Evolutionary conservation across 495 filamentous ascomycete species (phyloP).

Genomic region (Amphirosellinia nigrospora): DNA sequence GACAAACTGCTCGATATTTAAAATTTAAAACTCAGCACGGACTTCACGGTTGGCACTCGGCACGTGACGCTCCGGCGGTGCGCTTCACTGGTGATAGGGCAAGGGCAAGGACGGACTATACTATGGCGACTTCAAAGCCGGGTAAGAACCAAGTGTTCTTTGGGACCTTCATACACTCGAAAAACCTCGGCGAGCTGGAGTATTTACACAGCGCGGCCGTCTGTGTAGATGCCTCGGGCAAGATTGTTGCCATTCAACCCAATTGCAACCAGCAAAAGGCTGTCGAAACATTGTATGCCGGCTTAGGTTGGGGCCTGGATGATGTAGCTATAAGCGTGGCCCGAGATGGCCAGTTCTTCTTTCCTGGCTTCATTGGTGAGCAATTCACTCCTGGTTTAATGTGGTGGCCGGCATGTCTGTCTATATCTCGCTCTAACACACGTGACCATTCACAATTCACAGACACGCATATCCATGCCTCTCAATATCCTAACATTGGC

Average conservation of each 20-base stretch:
- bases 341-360: constrained; percentile 80
- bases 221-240: constrained; percentile 69
- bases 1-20: background rate
- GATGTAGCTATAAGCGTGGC: constrained; percentile 48
- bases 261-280: constrained; percentile 36
- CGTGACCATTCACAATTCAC: background rate
- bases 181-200: constrained; percentile 60
- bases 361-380: constrained; percentile 89
- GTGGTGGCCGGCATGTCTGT: constrained; percentile 16
- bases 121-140: constrained; percentile 25
- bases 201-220: constrained; percentile 65
- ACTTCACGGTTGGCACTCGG: background rate
- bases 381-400: background rate
- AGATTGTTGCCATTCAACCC: constrained; percentile 64
- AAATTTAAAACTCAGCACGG: background rate
- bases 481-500: constrained; percentile 90
- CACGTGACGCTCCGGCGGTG: background rate
- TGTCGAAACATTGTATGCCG: constrained; percentile 32
- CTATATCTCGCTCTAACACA: constrained; percentile 17
- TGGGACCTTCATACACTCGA: constrained; percentile 66
- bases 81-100: background rate
- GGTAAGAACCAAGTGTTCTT: constrained; percentile 47
- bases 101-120: constrained; percentile 5
- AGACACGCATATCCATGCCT: constrained; percentile 95
- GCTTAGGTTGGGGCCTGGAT: constrained; percentile 44